phyloP scores from a whole-genome alignment of 2,329 filamentous ascomycete species.

The Colletotrichum cuscutae region DNA sequence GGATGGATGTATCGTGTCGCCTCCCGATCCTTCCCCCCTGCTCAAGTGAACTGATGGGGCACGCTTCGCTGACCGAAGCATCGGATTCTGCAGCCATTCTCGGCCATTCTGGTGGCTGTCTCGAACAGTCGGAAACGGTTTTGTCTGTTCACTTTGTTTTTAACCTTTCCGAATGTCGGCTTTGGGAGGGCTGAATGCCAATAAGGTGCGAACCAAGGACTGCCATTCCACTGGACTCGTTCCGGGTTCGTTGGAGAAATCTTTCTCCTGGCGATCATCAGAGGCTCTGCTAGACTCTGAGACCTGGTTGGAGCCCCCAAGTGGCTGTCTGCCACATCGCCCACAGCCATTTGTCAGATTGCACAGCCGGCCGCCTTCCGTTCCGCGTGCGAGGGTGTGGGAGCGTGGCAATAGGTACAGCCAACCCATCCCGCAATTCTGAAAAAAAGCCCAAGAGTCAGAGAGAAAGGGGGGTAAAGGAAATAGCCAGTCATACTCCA shows the following conservation, averaged over 20 bases:
- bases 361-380: conserved; percentile 2
- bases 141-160: not conserved
- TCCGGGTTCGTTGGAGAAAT: conserved; percentile 3
- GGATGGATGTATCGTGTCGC: conserved; percentile 32
- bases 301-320: not conserved
- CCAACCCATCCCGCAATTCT: not conserved
- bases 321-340: conserved; percentile 8
- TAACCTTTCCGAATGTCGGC: conserved; percentile 7
- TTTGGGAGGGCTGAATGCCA: not conserved
- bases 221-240: conserved; percentile 17
- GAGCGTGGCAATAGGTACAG: not conserved
- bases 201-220: not conserved
- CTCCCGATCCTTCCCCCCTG: conserved; percentile 14
- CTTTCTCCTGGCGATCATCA: conserved; percentile 26
- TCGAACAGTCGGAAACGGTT: conserved; percentile 18
- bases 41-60: conserved; percentile 1
- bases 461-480: not conserved
- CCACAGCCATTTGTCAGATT: conserved; percentile 8
- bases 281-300: conserved; percentile 25
- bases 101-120: not conserved
- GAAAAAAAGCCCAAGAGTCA: not conserved
- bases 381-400: not conserved
- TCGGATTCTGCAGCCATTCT: conserved; percentile 10
- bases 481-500: conserved; percentile 16
- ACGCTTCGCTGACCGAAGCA: conserved; percentile 6